Base-by-base conservation (phyloP, 768 basidiomycete species). In the Serpula lacrymans region DNA sequence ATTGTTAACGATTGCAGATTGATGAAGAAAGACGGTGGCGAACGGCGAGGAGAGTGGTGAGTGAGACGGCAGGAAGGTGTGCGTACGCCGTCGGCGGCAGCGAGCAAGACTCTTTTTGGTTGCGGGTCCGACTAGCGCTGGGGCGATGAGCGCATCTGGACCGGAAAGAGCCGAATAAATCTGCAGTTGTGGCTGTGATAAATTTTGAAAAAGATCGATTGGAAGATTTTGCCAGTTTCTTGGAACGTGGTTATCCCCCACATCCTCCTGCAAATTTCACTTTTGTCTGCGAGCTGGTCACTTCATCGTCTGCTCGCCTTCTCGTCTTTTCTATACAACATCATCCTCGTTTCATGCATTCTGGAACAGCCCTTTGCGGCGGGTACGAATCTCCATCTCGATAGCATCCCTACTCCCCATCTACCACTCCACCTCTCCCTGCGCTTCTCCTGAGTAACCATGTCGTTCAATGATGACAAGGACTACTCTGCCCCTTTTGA, bases 401-500 rank as follows among this genome's bases (percentile, higher is more conserved):
- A 70, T 77, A 76, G 72, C 74, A 70, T 69, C 58, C 48, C 59
- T 48, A 50, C 47, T 44, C 33, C 25, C 40, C 43, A 31, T 23
- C 38, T 25, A 45, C n/a, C 24, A 33, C 37, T 24, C 20, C 30
- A 40, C 16, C 29, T 22, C 25, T 11, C 11, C 45, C 17, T 29
- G 12, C 16, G 10, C 18, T n/a, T 37, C 22, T 22, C 21, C 31
- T 29, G 17, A 13, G 20, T 9, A 42, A n/a, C 42, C 45, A 65
- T 62, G 58, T 50, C 60, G 37, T 13, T 50, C 16, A 45, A 47
- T 48, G 46, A 54, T 43, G 37, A 50, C 25, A 44, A 39, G 44
- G 54, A 63, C 25, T 27, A 46, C 13, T 67, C 70, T 35, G 64
- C 75, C 25, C 85, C 87, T 11, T 95, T 94, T 52, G 92, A 94